These are phyloP conservation scores for Sporothrix inflata DNA, from an alignment of 2,329 filamentous ascomycete species.

Conservation along the genomic window DNA sequence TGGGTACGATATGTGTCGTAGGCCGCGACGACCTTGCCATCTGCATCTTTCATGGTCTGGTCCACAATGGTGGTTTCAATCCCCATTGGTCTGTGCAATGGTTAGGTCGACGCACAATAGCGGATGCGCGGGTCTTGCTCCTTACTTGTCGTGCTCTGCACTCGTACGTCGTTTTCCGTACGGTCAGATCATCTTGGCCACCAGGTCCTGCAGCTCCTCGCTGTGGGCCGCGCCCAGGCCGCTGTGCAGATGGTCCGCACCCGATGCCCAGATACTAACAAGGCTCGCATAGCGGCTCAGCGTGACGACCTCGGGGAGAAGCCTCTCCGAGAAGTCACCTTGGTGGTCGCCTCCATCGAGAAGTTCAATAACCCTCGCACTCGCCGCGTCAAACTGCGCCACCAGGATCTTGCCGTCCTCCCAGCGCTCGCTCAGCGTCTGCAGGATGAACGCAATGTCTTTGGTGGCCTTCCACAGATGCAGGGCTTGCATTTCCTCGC, in stretches of 20 bases:
- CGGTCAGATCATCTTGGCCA: conserved; percentile 27
- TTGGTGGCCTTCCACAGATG: conserved; percentile 37
- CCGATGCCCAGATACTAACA: conserved; percentile 34
- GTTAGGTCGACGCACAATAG: no score
- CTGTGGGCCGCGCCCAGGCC: neutral
- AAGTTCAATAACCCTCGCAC: conserved; percentile 31
- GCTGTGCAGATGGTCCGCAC: neutral
- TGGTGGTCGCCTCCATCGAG: conserved; percentile 13
- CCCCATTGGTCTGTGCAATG: no score
- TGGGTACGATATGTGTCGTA: no score
- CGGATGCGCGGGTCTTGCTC: no score
- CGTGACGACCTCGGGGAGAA: conserved; percentile 33
- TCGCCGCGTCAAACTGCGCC: conserved; percentile 32
- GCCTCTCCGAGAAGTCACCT: neutral
- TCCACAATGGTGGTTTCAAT: no score
- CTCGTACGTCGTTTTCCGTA: neutral
- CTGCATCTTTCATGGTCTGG: no score
- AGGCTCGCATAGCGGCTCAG: conserved; percentile 35
- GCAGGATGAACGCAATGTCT: conserved; percentile 35
- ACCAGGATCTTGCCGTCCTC: conserved; percentile 36
- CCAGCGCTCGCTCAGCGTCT: conserved; percentile 36
- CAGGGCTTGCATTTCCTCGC: neutral
- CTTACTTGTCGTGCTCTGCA: no score
- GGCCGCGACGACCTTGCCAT: no score
- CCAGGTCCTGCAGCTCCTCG: conserved; percentile 28